Percentiles rank a stretch among this genome's conserved stretches.
phyloP scores from a whole-genome alignment of 768 basidiomycete species.

The Suillus fuscotomentosus region DNA sequence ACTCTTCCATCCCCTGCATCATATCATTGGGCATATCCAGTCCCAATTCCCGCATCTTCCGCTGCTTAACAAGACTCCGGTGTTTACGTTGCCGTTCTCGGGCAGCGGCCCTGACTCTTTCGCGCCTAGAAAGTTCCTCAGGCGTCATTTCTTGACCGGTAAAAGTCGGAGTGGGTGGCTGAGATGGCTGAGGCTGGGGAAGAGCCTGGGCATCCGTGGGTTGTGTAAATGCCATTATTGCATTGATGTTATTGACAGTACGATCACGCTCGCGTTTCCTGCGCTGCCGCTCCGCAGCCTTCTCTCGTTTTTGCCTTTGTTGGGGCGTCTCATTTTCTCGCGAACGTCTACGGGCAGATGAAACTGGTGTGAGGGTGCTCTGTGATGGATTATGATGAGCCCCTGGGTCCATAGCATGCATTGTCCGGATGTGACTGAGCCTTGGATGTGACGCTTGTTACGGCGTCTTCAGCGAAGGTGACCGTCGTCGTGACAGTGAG shows the following conservation, averaged over 20 bases:
- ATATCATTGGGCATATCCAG: conserved; percentile 79
- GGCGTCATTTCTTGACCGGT: conserved; percentile 43
- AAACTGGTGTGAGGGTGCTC: conserved; percentile 29
- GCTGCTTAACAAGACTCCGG: conserved; percentile 72
- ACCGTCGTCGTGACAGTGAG: conserved; percentile 19
- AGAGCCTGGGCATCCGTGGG: conserved; percentile 31
- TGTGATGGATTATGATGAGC: conserved; percentile 31
- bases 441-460: conserved; percentile 33
- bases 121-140: conserved; percentile 66
- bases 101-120: conserved; percentile 73
- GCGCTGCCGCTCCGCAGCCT: conserved; percentile 83
- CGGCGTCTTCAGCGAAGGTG: conserved; percentile 22
- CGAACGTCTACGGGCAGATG: conserved; percentile 50
- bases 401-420: conserved; percentile 35
- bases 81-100: conserved; percentile 83
- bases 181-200: conserved; percentile 32
- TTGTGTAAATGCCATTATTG: conserved; percentile 41
- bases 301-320: conserved; percentile 77
- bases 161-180: conserved; percentile 22
- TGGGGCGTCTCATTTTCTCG: conserved; percentile 74
- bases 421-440: conserved; percentile 13
- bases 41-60: conserved; percentile 81
- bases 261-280: conserved; percentile 76
- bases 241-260: conserved; percentile 39
- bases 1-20: conserved; percentile 63